Evolutionary conservation across 495 filamentous ascomycete genomes (phyloP).

Genomic region (Staphylotrichum tortipilum): DNA sequence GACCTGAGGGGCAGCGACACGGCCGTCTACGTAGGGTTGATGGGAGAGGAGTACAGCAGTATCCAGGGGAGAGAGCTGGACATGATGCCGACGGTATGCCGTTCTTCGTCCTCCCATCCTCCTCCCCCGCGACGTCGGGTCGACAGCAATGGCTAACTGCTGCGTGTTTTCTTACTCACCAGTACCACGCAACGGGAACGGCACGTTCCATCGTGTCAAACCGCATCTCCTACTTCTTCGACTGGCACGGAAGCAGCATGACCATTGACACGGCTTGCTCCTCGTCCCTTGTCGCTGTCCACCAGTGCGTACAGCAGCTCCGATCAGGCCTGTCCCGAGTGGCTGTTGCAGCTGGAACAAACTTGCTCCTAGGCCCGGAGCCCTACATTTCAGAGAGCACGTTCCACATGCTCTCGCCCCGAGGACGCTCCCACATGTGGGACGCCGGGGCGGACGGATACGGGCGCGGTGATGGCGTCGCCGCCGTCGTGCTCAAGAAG

Average conservation of each 20-base stretch:
- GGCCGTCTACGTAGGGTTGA: no score
- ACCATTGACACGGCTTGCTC: constrained; percentile 48
- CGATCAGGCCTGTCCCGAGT: constrained; percentile 22
- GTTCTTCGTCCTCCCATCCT: no score
- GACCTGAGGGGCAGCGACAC: constrained; percentile 1
- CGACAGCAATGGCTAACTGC: constrained; percentile 29
- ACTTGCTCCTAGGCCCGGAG: constrained; percentile 43
- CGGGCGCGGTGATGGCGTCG: constrained; percentile 51
- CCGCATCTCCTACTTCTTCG: constrained; percentile 43
- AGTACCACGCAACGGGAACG: constrained; percentile 34
- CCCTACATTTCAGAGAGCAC: constrained; percentile 19
- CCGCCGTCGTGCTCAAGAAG: constrained; percentile 45
- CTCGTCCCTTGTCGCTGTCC: constrained; percentile 42
- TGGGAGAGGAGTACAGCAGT: no score
- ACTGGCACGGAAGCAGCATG: constrained; percentile 31
- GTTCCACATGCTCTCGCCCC: constrained; percentile 29
- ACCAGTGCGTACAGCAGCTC: constrained; percentile 43
- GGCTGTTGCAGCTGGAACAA: constrained; percentile 44
- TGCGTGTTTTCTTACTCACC: constrained; percentile 17
- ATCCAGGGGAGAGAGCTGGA: no score
- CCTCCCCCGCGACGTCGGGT: no score
- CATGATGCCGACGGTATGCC: no score
- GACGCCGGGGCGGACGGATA: constrained; percentile 54
- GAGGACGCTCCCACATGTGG: constrained; percentile 46
- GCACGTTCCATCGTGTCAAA: constrained; percentile 43